phyloP scores from a whole-genome alignment of 441 rosid species.

The Brassica hybrid region DNA sequence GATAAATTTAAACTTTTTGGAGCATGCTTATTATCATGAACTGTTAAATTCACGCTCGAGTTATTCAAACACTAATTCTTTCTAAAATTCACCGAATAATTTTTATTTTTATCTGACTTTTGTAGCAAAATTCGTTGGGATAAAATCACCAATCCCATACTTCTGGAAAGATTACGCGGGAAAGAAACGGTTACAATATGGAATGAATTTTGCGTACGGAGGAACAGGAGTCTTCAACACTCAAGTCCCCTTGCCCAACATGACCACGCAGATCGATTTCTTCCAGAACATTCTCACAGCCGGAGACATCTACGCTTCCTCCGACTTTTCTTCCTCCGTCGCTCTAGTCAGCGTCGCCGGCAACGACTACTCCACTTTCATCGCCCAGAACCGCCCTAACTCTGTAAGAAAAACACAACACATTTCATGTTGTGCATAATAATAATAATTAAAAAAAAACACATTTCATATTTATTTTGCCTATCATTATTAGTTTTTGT shows the following conservation, averaged over 20 bases:
- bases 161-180: conserved; percentile 11
- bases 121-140: conserved; percentile 13
- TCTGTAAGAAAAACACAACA: conserved; percentile 46
- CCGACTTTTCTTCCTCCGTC: conserved; percentile 48
- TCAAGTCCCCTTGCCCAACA: conserved; percentile 56
- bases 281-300: conserved; percentile 52
- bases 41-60: neutral
- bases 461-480: neutral
- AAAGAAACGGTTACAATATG: conserved; percentile 6
- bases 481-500: neutral
- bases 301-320: conserved; percentile 44
- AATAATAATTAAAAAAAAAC: neutral
- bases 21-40: neutral
- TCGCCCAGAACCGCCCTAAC: conserved; percentile 49
- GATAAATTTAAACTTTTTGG: neutral
- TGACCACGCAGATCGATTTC: conserved; percentile 77
- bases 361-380: conserved; percentile 67
- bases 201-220: conserved; percentile 77
- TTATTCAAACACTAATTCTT: neutral
- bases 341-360: conserved; percentile 72
- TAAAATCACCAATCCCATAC: conserved; percentile 19
- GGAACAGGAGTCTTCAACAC: conserved; percentile 87
- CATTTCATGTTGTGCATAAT: neutral
- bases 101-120: neutral
- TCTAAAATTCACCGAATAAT: neutral